phyloP scores from a whole-genome alignment of 371 early-diverging fungal genomes.

The Mortierella sp. region DNA sequence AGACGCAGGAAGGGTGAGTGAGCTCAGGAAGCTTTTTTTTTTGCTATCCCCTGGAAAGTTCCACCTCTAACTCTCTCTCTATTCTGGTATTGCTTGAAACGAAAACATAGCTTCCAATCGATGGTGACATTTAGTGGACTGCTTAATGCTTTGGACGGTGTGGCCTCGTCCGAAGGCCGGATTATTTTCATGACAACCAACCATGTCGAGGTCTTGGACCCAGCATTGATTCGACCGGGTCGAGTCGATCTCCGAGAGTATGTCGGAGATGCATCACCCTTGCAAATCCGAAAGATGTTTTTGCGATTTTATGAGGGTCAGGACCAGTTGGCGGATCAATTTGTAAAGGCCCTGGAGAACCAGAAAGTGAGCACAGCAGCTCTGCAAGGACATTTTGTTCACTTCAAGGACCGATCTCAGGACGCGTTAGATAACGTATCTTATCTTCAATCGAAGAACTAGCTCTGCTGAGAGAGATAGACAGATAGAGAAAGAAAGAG shows the following conservation, averaged over 20 bases:
- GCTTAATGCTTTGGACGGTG: constrained; percentile 99
- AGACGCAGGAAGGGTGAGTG: constrained; percentile 67
- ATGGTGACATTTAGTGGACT: constrained; percentile 99
- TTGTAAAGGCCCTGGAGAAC: constrained; percentile 68
- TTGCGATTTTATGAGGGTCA: constrained; percentile 84
- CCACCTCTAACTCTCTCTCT: background rate
- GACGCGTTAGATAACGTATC: constrained; percentile 69
- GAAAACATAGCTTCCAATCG: constrained; percentile 73
- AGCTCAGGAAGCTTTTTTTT: too few species aligned
- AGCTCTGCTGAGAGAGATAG: constrained; percentile 7
- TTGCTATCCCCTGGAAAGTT: background rate
- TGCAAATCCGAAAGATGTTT: constrained; percentile 88
- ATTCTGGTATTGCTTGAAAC: constrained; percentile 3
- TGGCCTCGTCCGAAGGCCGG: constrained; percentile 97
- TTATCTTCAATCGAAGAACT: constrained; percentile 25
- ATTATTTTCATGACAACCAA: constrained; percentile 99
- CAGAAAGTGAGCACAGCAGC: constrained; percentile 82
- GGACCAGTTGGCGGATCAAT: constrained; percentile 70
- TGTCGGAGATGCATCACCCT: constrained; percentile 85
- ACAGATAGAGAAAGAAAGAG: background rate
- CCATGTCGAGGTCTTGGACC: constrained; percentile 95
- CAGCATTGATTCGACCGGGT: constrained; percentile 98
- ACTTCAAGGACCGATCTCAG: constrained; percentile 80
- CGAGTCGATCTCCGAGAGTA: constrained; percentile 95
- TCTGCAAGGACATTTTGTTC: constrained; percentile 96